Base-by-base conservation (phyloP, 2,329 filamentous ascomycete genomes). In the Cordyceps pruinosa region DNA sequence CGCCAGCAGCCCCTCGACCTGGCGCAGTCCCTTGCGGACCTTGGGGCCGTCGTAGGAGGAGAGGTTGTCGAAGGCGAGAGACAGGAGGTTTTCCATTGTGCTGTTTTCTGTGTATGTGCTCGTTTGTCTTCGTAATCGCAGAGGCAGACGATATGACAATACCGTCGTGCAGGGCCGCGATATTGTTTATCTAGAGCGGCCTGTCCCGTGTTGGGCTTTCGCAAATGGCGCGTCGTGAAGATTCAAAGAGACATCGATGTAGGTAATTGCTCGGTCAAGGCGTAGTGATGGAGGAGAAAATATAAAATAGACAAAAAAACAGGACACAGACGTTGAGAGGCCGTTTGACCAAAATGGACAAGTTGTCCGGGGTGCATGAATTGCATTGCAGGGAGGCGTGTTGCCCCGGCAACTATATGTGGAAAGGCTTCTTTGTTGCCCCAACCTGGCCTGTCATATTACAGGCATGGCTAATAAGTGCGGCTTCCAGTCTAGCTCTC, bases 11-110 rank as follows among this genome's bases (percentile, higher is more conserved):
- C 91, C 91, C 75, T 97, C 93, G 62, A 97, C 90, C 75, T 97
- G 93, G 64, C 90, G 88, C 63, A 97, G 76, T 52, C 93, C 94
- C 76, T 97, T 97, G 65, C 90, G 87, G 69, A 97, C 89, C 76
- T 96, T 96, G 70, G 82, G 80, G 58, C 86, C 86, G 66, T 97
- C 91, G 71, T 92, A 92, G 49, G 92, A 97, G 60, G 92, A 95
- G 63, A 97, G 87, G 74, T 96, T 96, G 77, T 97, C 92, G 74
- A 97, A 97, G 60, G 93, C 91, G 70, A 96, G 85, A 45, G 90
- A 95, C 57, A 97, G 80, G 28, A 97, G 82, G 53, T 89, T 85
- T 77, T 97, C 94, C 94, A 97, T 97, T 21, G 23, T 47, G 26
- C 13, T 19, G 6, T 32, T 30, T 8, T 21, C 4, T 19, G 13